Conservation (phyloP, 108 stramenopile species). For the Nitzschia palea region DNA sequence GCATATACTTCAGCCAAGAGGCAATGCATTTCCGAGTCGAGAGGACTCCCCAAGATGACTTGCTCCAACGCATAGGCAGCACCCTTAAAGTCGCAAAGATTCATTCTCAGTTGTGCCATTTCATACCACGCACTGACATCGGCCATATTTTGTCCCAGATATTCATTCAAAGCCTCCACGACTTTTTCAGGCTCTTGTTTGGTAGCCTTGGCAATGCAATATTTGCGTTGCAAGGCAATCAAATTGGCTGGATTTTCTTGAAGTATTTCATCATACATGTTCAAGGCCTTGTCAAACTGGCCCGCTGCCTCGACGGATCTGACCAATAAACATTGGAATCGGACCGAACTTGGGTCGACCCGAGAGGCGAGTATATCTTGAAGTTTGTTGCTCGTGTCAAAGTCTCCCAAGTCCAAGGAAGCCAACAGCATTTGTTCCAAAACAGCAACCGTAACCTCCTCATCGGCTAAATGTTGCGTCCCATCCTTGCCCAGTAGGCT, state of each 20-base stretch:
- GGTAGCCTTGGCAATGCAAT: conserved; percentile 63
- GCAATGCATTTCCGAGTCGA: conserved; percentile 62
- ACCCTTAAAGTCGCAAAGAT: conserved; percentile 65
- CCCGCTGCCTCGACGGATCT: conserved; percentile 69
- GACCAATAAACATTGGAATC: conserved; percentile 69
- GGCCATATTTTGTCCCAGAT: conserved; percentile 52
- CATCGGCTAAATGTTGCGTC: conserved; percentile 17
- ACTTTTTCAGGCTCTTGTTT: conserved; percentile 39
- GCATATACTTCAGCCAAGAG: conserved; percentile 75
- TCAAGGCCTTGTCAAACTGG: conserved; percentile 49
- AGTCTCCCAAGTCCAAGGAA: conserved; percentile 56
- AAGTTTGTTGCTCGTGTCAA: conserved; percentile 44
- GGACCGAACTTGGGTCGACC: conserved; percentile 49
- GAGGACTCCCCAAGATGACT: conserved; percentile 71
- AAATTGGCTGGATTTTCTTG: conserved; percentile 76
- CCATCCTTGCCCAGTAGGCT: conserved; percentile 43
- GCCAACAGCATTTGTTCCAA: conserved; percentile 75
- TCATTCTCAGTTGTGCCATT: conserved; percentile 63
- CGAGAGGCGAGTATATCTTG: conserved; percentile 30
- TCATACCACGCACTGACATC: conserved; percentile 78
- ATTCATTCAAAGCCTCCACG: conserved; percentile 59
- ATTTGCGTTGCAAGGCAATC: conserved; percentile 76
- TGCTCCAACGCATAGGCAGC: conserved; percentile 83
- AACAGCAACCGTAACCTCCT: conserved; percentile 51
- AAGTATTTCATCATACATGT: conserved; percentile 67